Percentiles rank a stretch among this genome's conserved stretches.
phyloP scores from a whole-genome alignment of 352 stramenopile genomes.

The Saprolegnia parasitica region DNA sequence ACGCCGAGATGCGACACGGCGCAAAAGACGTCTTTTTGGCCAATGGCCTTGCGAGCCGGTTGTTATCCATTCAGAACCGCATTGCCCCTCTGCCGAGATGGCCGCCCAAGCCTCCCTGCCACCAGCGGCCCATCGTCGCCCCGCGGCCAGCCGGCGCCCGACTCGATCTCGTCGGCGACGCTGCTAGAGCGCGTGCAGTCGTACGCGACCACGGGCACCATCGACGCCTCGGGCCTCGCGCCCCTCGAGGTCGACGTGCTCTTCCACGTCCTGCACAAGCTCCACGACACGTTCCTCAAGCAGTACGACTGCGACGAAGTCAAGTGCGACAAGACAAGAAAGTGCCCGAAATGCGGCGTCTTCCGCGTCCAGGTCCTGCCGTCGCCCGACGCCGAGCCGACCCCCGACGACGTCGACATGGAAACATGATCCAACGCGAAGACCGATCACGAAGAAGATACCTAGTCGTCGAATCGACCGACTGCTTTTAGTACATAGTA shows the following conservation, averaged over 20 bases:
- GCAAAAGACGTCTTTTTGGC: background rate
- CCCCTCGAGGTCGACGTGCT: conserved; percentile 5
- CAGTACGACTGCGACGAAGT: conserved; percentile 29
- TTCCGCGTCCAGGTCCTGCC: conserved; percentile 18
- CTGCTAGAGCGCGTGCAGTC: conserved; percentile 15
- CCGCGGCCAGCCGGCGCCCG: background rate
- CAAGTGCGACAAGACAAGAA: conserved; percentile 24
- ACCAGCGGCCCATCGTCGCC: background rate
- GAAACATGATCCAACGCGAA: background rate
- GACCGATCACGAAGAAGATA: background rate
- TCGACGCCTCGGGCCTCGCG: conserved; percentile 13
- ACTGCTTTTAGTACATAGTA: background rate
- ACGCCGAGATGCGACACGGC: background rate
- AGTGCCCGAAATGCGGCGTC: conserved; percentile 29
- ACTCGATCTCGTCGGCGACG: conserved; percentile 1
- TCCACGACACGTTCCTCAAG: conserved; percentile 21
- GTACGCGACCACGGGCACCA: conserved; percentile 22
- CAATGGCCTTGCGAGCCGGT: background rate
- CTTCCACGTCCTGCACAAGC: conserved; percentile 14
- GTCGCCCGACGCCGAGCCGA: background rate
- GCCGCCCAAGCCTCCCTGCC: background rate
- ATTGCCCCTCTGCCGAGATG: background rate
- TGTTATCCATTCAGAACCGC: conserved; percentile 1
- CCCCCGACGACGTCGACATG: conserved; percentile 26
- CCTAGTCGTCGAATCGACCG: background rate